phyloP scores from a whole-genome alignment of 1,284 basidiomycete species.

The Earliella scabrosa region DNA sequence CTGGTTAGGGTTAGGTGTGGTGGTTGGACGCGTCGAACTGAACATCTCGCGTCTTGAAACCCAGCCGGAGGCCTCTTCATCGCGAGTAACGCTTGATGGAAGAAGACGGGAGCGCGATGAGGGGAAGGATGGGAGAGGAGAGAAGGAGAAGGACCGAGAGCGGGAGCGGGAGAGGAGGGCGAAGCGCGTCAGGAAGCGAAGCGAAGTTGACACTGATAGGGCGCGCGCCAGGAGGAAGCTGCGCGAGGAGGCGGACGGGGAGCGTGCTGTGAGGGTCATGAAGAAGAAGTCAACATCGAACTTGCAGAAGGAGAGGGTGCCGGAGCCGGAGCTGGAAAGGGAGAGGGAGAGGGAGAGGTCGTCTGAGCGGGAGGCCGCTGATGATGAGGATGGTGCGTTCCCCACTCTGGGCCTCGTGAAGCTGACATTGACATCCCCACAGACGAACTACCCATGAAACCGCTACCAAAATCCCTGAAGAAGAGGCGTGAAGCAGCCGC shows the following conservation, averaged over 20 bases:
- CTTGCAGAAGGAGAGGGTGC: no score
- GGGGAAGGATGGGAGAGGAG: conserved; percentile 5
- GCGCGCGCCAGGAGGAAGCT: conserved; percentile 16
- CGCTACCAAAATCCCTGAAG: conserved; percentile 11
- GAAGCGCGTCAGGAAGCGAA: conserved; percentile 24
- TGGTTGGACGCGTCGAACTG: conserved; percentile 1
- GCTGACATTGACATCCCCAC: neutral
- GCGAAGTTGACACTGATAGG: conserved; percentile 18
- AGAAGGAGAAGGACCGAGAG: conserved; percentile 13
- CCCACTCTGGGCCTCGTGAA: neutral
- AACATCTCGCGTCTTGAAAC: conserved; percentile 1
- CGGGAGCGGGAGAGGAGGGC: conserved; percentile 18
- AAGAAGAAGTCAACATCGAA: conserved; percentile 19
- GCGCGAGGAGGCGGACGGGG: conserved; percentile 10
- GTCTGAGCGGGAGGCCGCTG: conserved; percentile 20
- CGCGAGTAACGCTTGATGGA: conserved; percentile 30
- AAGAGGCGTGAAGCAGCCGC: conserved; percentile 9
- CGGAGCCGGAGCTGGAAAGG: neutral
- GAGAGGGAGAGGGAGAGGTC: conserved; percentile 11
- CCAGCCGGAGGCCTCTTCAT: conserved; percentile 33
- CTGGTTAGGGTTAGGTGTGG: conserved; percentile 4
- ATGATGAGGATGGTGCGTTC: conserved; percentile 25
- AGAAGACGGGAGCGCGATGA: conserved; percentile 15
- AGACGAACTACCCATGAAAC: conserved; percentile 9
- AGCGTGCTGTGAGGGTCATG: conserved; percentile 11